Percentiles rank a stretch among this genome's conserved stretches.
Evolutionary conservation across 2,329 filamentous ascomycete species (phyloP).

Genomic region (Capronia coronata): DNA sequence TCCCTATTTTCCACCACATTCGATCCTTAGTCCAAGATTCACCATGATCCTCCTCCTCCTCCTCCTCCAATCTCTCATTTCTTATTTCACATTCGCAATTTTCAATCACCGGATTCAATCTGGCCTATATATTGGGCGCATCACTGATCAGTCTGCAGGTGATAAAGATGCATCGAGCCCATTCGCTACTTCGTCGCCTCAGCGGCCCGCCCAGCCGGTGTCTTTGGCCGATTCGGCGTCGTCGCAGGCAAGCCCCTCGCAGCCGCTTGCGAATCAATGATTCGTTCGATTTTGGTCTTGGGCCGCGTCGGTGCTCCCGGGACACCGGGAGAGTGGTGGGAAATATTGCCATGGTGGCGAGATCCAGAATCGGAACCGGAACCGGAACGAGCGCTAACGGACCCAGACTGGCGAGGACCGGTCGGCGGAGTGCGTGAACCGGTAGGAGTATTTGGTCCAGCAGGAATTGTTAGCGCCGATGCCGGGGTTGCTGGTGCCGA

Average conservation of each 20-base stretch:
- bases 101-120: too few relatives aligned
- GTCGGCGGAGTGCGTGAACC: background rate
- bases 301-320: background rate
- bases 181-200: background rate
- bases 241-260: background rate
- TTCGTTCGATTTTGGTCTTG: background rate
- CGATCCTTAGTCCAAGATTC: too few relatives aligned
- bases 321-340: background rate
- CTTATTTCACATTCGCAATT: too few relatives aligned
- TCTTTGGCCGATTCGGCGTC: background rate
- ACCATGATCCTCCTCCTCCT: too few relatives aligned
- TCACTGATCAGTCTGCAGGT: too few relatives aligned
- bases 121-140: too few relatives aligned
- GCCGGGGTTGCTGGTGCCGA: background rate
- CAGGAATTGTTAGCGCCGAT: background rate
- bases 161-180: too few relatives aligned
- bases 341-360: too few relatives aligned
- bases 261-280: background rate
- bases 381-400: background rate
- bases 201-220: background rate
- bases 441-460: background rate
- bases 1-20: too few relatives aligned
- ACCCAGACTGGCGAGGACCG: background rate
- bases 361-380: too few relatives aligned
- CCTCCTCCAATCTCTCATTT: too few relatives aligned